Base-by-base conservation (phyloP, 2,329 filamentous ascomycete genomes). In the Lasiodiplodia citricola region DNA sequence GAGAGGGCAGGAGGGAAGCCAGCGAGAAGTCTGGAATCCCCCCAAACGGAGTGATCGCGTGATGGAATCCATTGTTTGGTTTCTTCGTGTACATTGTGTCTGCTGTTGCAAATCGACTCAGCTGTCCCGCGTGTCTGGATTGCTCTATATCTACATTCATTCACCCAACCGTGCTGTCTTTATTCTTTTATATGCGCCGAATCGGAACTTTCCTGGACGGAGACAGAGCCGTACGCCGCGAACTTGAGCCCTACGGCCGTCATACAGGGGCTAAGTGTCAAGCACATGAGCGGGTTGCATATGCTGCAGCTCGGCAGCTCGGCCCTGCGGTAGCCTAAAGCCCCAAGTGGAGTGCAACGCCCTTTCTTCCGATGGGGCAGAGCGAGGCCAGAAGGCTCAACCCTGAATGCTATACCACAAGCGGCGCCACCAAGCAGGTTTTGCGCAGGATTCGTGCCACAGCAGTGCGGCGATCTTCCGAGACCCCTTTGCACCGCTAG, bases 271-370 rank as follows among this genome's bases (percentile, higher is more conserved):
- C 54, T 25, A 47, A 47, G 18, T 50, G 38, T 51, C 18, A 31
- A 41, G 55, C 55, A 50, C 60, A 21, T 64, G 60, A 52, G 11
- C 47, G 10, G 41, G 31, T 18, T 50, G 55, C 65, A 60, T 60
- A 25, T 41, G 25, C n/a, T 55, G 28, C 41, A 60, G 21, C 18
- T 25, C 25, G 55, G 28, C 44, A 25, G n/a, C 6, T 47, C 28
- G 28, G 56, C 55, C 31, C 4, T 60, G 37, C 65, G 55, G 55
- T 67, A 60, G 31, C 65, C 44, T 52, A 67, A 60, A 38, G 23
- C 37, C 38, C 31, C 28, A 67, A 41, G 44, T 60, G 65, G 65
- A 58, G 55, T 50, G 65, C 44, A 57, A 67, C 65, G 65, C 65
- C 65, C 65, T 67, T 57, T 23, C 65, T 60, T 67, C 55, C 65